Conservation (phyloP, 805 yeast genomes). For the Spathaspora sp. region DNA sequence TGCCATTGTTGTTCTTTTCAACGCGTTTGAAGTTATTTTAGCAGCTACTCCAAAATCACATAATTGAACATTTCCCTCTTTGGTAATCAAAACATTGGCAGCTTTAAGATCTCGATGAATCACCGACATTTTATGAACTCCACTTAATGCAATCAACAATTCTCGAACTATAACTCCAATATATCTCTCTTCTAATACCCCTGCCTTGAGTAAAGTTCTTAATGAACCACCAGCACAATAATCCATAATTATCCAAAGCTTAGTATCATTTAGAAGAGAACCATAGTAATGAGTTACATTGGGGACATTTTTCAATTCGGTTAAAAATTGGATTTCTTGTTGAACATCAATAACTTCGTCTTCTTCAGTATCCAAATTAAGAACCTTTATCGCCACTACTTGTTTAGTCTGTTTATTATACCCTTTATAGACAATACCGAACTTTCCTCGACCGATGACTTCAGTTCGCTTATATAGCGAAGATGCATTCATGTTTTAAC, state of each 20-base stretch:
- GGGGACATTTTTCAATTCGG: constrained; percentile 80
- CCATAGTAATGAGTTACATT: constrained; percentile 93
- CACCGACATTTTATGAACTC: constrained; percentile 84
- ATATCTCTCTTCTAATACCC: constrained; percentile 80
- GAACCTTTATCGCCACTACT: constrained; percentile 87
- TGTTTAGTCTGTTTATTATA: constrained; percentile 63
- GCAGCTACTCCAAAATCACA: constrained; percentile 99
- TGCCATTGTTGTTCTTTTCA: constrained; percentile 91
- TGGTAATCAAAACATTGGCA: constrained; percentile 86
- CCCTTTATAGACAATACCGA: constrained; percentile 95
- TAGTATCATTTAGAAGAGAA: constrained; percentile 81
- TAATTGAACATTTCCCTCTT: constrained; percentile 84
- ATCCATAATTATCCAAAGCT: constrained; percentile 96
- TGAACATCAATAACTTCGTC: constrained; percentile 96
- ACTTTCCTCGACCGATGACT: constrained; percentile 92
- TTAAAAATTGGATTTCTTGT: constrained; percentile 81
- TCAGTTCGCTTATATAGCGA: constrained; percentile 72
- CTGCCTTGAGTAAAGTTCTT: constrained; percentile 81
- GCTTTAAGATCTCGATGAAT: constrained; percentile 97
- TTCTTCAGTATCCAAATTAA: constrained; percentile 86
- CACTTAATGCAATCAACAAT: constrained; percentile 68
- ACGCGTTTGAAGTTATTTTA: constrained; percentile 67
- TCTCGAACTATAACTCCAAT: constrained; percentile 85
- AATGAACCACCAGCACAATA: constrained; percentile 95
- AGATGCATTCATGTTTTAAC: constrained; percentile 11